Evolutionary conservation across 768 basidiomycete species (phyloP), one percentile per base, ranked within the genome.

Genomic region (Collybiopsis luxurians): DNA sequence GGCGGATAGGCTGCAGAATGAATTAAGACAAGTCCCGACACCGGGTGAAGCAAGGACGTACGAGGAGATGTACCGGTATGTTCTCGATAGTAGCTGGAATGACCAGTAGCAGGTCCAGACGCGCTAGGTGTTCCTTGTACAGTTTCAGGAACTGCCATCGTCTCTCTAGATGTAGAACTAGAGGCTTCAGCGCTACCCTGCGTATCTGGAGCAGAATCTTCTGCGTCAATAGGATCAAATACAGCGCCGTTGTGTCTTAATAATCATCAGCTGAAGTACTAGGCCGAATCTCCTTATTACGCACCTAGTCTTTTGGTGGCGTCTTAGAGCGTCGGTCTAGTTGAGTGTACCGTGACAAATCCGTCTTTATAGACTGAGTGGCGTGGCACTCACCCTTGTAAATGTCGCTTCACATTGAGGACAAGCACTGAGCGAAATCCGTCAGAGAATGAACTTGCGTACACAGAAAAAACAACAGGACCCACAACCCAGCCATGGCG

Each of bases 361-460:
- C n/a, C 4, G 36, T 26, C 6, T 52, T 49, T 54, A n/a, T 50
- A 61, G 45, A 53, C 46, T 57, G 57, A 44, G 30, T 55, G 36
- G 19, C 39, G 23, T 56, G 21, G 45, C 39, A 81, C 83, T 67
- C 68, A 89, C 89, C 71, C 89, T 77, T 44, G 89, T 90, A 65
- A 91, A 91, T 36, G 83, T 84, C 39, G 89, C 86, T 63, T 90
- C 88, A 60, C 89, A 91, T 65, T 90, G 87, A 2, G 88, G 87
- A 70, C 89, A 91, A 42, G 82, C 73, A 69, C 89, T 90, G 59
- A 4, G 43, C 53, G 23, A 38, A 13, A 24, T 23, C 13, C 40
- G 61, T 15, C 51, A 62, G 42, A 58, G 53, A 54, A 39, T 39
- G 34, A 26, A 53, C n/a, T n/a, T n/a, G n/a, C n/a, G n/a, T n/a